Evolutionary conservation across 306 rosid species (phyloP), one percentile per base, ranked within the genome.

Genomic region (Cicer cuneatum): DNA sequence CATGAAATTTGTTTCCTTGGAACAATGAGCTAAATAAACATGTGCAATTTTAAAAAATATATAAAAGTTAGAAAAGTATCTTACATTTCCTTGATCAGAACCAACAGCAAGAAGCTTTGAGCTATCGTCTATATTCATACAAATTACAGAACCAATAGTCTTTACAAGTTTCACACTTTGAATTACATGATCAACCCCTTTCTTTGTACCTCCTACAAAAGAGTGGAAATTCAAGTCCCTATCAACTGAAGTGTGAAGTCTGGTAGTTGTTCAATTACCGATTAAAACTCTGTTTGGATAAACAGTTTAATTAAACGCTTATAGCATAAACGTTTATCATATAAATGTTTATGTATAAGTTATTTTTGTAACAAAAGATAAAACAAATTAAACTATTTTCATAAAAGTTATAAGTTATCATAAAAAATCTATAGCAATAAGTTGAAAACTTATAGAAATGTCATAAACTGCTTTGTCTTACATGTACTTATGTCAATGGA

Each of bases 71-170:
- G 72, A 69, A 72, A 79, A 48, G 48, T 41, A 69, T 74, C 97
- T 88, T 77, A 93, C 98, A 77, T 81, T 58, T 87, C 97, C 98
- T 91, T 87, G 83, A 66, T 89, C 97, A 87, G 96, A 87, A 29
- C 98, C 98, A 81, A 93, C 90, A 12, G 89, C 98, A 76, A 93
- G 94, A 83, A 80, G 88, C 71, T 62, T 81, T 70, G 89, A 80
- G 48, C 58, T 78, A 46, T 67, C 84, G 84, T 83, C 90, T 45
- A 89, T 45, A 83, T 81, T 76, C 84, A 89, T 71, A 60, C 84
- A 84, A 71, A 79, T 79, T 53, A 88, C 82, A 60, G 90, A 75
- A 78, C 98, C 98, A 67, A 80, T 84, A 65, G 81, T 84, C 80
- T 93, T 88, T 14, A 87, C 56, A 15, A 83, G 87, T 80, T 86